These are phyloP conservation scores for Colletotrichum costaricense DNA, from an alignment of 2,329 filamentous ascomycete species.

Conservation along the genomic window DNA sequence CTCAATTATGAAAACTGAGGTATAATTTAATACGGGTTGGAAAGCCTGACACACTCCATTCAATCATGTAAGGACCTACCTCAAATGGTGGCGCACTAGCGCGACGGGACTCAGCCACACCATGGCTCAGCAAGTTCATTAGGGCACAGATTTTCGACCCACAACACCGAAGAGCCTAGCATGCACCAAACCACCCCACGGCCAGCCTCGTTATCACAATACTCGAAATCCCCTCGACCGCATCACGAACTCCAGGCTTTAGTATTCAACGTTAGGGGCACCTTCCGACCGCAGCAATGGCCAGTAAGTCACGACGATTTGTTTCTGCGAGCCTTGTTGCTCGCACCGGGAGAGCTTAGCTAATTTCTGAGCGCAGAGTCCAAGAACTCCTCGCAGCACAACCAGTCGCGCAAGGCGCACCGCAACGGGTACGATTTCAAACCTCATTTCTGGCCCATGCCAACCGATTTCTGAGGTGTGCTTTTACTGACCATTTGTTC, in stretches of 20 bases:
- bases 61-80: no score
- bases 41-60: no score
- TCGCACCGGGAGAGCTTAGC: constrained; percentile 39
- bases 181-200: constrained; percentile 19
- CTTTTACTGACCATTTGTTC: not conserved
- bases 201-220: constrained; percentile 19
- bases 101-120: not conserved
- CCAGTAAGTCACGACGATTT: constrained; percentile 46
- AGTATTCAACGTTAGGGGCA: constrained; percentile 32
- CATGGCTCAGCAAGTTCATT: constrained; percentile 23
- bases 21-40: no score
- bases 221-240: constrained; percentile 13
- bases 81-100: not conserved
- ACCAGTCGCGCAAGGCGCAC: constrained; percentile 98
- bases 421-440: constrained; percentile 86
- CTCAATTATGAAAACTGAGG: no score
- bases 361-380: constrained; percentile 74
- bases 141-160: constrained; percentile 38
- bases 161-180: constrained; percentile 28
- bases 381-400: constrained; percentile 99
- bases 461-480: not conserved
- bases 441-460: not conserved
- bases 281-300: constrained; percentile 49
- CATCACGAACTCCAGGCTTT: constrained; percentile 18
- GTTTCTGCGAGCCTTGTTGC: constrained; percentile 22